phyloP scores from a whole-genome alignment of 2,329 filamentous ascomycete species.

The Penicillium sp. region DNA sequence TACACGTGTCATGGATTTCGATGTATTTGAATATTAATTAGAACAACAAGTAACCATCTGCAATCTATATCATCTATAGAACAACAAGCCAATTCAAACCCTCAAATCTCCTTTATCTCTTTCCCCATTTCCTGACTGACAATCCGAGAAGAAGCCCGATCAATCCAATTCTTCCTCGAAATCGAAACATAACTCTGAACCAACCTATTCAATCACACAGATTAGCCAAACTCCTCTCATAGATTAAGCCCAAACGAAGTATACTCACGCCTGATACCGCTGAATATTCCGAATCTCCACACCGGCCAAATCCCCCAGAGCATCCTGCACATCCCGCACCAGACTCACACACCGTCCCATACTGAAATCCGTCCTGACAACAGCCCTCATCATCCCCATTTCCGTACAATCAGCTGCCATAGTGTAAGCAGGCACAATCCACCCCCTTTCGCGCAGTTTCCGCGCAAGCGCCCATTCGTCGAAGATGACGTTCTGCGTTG shows the following conservation, averaged over 20 bases:
- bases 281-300: conserved; percentile 55
- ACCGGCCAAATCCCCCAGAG: conserved; percentile 64
- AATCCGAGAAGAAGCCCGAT: not conserved
- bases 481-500: conserved; percentile 55
- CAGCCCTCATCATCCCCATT: conserved; percentile 86
- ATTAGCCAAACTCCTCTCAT: not conserved
- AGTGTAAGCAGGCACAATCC: conserved; percentile 92
- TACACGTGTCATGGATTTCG: not conserved
- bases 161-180: conserved; percentile 1
- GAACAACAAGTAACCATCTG: not conserved
- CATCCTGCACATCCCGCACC: conserved; percentile 72
- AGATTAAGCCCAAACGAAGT: not conserved
- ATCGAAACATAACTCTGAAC: not conserved
- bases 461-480: conserved; percentile 78
- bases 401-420: conserved; percentile 84
- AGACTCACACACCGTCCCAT: conserved; percentile 74
- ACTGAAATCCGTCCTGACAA: conserved; percentile 87
- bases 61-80: not conserved
- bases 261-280: conserved; percentile 16
- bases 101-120: not conserved
- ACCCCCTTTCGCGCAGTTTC: conserved; percentile 76
- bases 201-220: not conserved
- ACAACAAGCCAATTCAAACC: not conserved
- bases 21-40: not conserved
- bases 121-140: not conserved